phyloP scores from a whole-genome alignment of 345 rosid genomes.

The Luvunga scandens region DNA sequence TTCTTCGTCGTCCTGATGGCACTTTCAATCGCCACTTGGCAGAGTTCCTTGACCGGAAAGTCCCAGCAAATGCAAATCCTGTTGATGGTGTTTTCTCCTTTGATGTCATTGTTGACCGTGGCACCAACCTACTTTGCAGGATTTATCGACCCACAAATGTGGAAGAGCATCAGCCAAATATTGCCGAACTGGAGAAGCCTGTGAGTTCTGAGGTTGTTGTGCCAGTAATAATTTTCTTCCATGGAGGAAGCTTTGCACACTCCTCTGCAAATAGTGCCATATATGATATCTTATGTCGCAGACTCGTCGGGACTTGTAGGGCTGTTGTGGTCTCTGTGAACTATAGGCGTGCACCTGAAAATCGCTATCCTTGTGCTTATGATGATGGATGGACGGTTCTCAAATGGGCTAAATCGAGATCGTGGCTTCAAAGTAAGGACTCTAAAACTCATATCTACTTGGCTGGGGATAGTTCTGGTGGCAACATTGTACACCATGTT shows the following conservation, averaged over 20 bases:
- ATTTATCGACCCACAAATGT: slow-evolving; percentile 57
- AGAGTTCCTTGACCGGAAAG: slow-evolving; percentile 88
- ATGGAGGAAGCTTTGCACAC: slow-evolving; percentile 95
- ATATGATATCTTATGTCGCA: slow-evolving; percentile 75
- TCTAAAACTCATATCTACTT: slow-evolving; percentile 70
- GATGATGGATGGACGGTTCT: slow-evolving; percentile 91
- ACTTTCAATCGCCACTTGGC: slow-evolving; percentile 91
- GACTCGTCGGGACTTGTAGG: slow-evolving; percentile 63
- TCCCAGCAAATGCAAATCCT: slow-evolving; percentile 61
- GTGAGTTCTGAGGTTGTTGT: slow-evolving; percentile 48
- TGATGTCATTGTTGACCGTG: slow-evolving; percentile 66
- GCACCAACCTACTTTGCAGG: slow-evolving; percentile 52
- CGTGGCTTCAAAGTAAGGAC: slow-evolving; percentile 79
- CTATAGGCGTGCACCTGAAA: slow-evolving; percentile 84
- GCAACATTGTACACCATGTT: slow-evolving; percentile 84
- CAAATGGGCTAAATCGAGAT: slow-evolving; percentile 66
- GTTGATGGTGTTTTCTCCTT: slow-evolving; percentile 84
- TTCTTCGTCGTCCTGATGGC: slow-evolving; percentile 83
- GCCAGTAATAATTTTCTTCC: slow-evolving; percentile 81
- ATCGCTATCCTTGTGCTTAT: slow-evolving; percentile 78
- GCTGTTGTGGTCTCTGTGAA: slow-evolving; percentile 90
- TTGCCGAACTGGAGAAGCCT: slow-evolving; percentile 70
- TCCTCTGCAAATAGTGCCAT: slow-evolving; percentile 82
- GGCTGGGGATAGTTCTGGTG: slow-evolving; percentile 95
- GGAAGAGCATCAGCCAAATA: slow-evolving; percentile 39